Conservation (phyloP, 352 stramenopile species). For the Globisporangium ultimum region DNA sequence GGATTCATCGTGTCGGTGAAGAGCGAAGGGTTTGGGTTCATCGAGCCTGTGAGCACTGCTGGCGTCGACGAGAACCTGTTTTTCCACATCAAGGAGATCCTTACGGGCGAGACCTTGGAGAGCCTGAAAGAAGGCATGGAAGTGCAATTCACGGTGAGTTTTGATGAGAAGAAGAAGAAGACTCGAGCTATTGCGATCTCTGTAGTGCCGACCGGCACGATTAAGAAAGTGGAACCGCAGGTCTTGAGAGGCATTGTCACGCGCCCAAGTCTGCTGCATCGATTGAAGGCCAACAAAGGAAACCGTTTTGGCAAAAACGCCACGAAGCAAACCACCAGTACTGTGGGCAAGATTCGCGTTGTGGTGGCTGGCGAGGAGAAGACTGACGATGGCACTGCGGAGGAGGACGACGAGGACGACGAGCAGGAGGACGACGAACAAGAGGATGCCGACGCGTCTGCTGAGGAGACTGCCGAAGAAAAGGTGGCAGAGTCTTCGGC, state of each 20-base stretch:
- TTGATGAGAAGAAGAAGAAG: conserved; percentile 79
- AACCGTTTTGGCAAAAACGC: conserved; percentile 31
- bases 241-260: conserved; percentile 48
- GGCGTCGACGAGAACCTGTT: conserved; percentile 61
- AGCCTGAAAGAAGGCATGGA: conserved; percentile 74
- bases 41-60: conserved; percentile 43
- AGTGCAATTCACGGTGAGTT: conserved; percentile 51
- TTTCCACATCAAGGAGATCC: conserved; percentile 79
- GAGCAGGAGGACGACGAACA: conserved; percentile 19
- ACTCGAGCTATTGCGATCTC: conserved; percentile 42
- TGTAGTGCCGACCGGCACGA: conserved; percentile 53
- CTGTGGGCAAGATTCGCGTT: conserved; percentile 53
- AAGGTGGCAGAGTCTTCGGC: not conserved
- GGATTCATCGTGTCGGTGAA: conserved; percentile 68
- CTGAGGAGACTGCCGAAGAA: conserved; percentile 9
- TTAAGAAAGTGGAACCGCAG: conserved; percentile 40
- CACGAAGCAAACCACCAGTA: conserved; percentile 38
- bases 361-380: conserved; percentile 5
- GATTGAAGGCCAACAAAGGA: conserved; percentile 28
- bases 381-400: conserved; percentile 3
- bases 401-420: conserved; percentile 8
- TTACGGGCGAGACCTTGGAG: conserved; percentile 38
- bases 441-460: conserved; percentile 17
- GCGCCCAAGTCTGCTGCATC: conserved; percentile 57
- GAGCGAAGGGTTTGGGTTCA: conserved; percentile 74